Conservation (phyloP, 2,329 filamentous ascomycete species). For the Amauroascus niger region DNA sequence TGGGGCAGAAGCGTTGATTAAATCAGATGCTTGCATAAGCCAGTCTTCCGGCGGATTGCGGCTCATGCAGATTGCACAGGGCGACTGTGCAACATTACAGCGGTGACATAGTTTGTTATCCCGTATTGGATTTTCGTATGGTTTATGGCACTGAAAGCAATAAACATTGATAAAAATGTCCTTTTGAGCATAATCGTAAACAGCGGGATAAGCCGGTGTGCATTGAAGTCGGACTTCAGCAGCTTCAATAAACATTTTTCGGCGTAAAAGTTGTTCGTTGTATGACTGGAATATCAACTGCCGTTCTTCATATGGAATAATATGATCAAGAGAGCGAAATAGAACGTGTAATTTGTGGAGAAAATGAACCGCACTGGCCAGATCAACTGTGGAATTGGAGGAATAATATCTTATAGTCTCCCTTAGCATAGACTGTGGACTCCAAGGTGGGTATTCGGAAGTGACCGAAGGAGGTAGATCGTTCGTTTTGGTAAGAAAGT, state of each 20-base stretch:
- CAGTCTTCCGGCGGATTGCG: constrained; percentile 35
- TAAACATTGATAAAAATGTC: constrained; percentile 47
- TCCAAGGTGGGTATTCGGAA: constrained; percentile 32
- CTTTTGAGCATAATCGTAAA: constrained; percentile 48
- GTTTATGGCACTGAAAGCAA: constrained; percentile 49
- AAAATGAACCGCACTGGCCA: constrained; percentile 35
- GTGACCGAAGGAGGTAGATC: constrained; percentile 27
- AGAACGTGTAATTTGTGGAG: constrained; percentile 34
- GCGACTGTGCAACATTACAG: constrained; percentile 36
- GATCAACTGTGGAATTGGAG: constrained; percentile 31
- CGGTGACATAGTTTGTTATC: constrained; percentile 45
- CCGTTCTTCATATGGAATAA: constrained; percentile 39
- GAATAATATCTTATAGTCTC: constrained; percentile 35
- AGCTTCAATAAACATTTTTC: constrained; percentile 40
- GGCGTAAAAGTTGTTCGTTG: constrained; percentile 45
- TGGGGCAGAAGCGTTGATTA: constrained; percentile 14
- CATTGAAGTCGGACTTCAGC: constrained; percentile 48
- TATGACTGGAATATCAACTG: constrained; percentile 49
- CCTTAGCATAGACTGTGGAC: constrained; percentile 30
- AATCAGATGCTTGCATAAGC: constrained; percentile 23
- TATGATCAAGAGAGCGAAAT: constrained; percentile 30
- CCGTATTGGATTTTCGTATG: constrained; percentile 43
- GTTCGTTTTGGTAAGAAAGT: constrained; percentile 9
- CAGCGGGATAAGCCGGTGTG: constrained; percentile 46
- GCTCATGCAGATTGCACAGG: constrained; percentile 37